Conservation (phyloP, 768 basidiomycete genomes). For the Clitopilus passeckerianus region DNA sequence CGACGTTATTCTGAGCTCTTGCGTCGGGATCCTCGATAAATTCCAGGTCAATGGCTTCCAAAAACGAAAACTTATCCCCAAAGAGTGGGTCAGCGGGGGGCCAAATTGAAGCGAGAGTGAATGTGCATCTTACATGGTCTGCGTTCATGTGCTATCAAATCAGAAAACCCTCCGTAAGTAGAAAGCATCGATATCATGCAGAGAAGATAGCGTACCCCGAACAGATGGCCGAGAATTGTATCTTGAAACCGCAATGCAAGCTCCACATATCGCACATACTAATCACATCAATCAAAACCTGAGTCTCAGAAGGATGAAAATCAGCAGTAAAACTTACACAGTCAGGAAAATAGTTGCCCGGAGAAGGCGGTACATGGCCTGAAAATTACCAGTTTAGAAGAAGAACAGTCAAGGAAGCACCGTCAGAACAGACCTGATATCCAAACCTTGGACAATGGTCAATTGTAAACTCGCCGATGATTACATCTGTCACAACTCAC, state of each 20-base stretch:
- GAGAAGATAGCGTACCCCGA: constrained; percentile 51
- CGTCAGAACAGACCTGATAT: constrained; percentile 30
- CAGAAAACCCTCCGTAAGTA: constrained; percentile 17
- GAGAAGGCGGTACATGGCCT: constrained; percentile 87
- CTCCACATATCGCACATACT: constrained; percentile 68
- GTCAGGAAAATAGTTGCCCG: constrained; percentile 78
- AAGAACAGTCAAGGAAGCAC: constrained; percentile 1
- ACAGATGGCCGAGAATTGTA: constrained; percentile 82
- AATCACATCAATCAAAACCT: constrained; percentile 9
- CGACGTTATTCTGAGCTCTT: neutral
- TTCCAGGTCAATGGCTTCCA: constrained; percentile 50
- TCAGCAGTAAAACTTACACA: constrained; percentile 51
- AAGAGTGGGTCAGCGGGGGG: constrained; percentile 10
- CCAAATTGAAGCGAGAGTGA: neutral
- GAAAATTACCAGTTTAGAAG: constrained; percentile 11
- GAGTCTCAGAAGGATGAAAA: constrained; percentile 5
- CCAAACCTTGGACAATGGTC: constrained; percentile 30
- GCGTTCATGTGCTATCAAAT: constrained; percentile 70
- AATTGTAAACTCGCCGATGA: neutral
- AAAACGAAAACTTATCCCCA: constrained; percentile 44
- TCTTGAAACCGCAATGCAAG: constrained; percentile 82
- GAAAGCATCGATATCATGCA: constrained; percentile 12
- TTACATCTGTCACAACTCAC: constrained; percentile 30
- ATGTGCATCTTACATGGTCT: constrained; percentile 52
- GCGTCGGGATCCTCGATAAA: constrained; percentile 29